Base-by-base conservation (phyloP, 2,329 filamentous ascomycete genomes). In the Fusarium coffeatum region DNA sequence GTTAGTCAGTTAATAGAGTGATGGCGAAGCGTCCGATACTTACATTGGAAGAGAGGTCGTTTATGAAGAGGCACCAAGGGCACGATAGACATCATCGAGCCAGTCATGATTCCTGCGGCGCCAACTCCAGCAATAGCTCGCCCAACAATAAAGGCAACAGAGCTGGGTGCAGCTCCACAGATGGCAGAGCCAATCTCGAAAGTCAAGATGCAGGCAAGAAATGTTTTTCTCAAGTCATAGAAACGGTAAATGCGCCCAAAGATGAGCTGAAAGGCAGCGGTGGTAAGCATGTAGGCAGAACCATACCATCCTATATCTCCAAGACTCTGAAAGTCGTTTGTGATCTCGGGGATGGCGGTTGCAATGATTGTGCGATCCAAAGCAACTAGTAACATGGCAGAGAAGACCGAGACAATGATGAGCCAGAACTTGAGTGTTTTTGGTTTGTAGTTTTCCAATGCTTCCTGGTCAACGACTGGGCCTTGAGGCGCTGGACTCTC, bases 271-370 rank as follows among this genome's bases (percentile, higher is more conserved):
- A 78, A 80, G n/a, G 85, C 85, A 9, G 86, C 83, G 4, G 86
- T 86, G 15, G 87, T 88, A 67, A 90, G 79, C 82, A 89, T 86
- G 74, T 89, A 89, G 2, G 87, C 84, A 40, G 86, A 87, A 8
- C 86, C 87, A 75, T 90, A 90, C 88, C 88, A 90, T 54, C 87
- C 87, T 59, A 90, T 87, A 65, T 90, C 88, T 3, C 84, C 84
- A 4, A 89, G 78, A 54, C 86, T 86, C 48, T 86, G 78, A 74
- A 88, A 88, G 22, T 87, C 84, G 69, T 87, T 81, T n/a, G 85
- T 86, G 73, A 88, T 88, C 34, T 80, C 78, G 3, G 86, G 86
- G 25, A 87, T 83, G 13, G 86, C 86, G 4, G 86, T 88, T 8
- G 85, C 82, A 49, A 88, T 80, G 67, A 88, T 88, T n/a, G 86